Conservation (phyloP, 164 flowering plant genomes). For the Nymphaea thermarum region DNA sequence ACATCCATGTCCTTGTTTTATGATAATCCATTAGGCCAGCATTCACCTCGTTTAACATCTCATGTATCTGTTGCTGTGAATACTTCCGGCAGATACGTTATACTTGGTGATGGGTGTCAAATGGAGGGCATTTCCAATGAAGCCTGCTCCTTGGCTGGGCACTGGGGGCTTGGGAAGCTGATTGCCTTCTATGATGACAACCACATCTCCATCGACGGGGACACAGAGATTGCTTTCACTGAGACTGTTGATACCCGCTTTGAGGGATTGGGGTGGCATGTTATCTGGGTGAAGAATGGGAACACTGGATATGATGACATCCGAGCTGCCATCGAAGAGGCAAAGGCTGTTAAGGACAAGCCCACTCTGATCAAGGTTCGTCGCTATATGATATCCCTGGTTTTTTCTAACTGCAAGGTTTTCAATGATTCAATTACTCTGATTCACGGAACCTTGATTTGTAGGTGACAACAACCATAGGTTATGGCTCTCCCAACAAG, state of each 20-base stretch:
- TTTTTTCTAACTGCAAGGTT: background rate
- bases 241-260: conserved; percentile 83
- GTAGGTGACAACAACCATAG: conserved; percentile 95
- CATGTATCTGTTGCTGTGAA: background rate
- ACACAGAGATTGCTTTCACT: conserved; percentile 93
- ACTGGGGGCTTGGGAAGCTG: conserved; percentile 98
- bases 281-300: conserved; percentile 98
- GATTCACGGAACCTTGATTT: background rate
- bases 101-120: conserved; percentile 96
- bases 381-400: background rate
- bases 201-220: conserved; percentile 96
- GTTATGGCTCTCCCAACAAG: conserved; percentile 97
- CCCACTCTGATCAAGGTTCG: conserved; percentile 93
- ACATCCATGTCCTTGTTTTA: too few relatives aligned
- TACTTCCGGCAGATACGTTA: conserved; percentile 36
- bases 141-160: conserved; percentile 91
- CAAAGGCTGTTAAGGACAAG: conserved; percentile 83
- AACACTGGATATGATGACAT: conserved; percentile 95
- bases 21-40: background rate
- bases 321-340: conserved; percentile 96
- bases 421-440: too few relatives aligned
- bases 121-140: conserved; percentile 97
- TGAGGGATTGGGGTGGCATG: conserved; percentile 98
- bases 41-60: background rate
- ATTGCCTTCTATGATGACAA: conserved; percentile 96